phyloP scores from a whole-genome alignment of 176 grass and related monocot species.

The Avena insularis region DNA sequence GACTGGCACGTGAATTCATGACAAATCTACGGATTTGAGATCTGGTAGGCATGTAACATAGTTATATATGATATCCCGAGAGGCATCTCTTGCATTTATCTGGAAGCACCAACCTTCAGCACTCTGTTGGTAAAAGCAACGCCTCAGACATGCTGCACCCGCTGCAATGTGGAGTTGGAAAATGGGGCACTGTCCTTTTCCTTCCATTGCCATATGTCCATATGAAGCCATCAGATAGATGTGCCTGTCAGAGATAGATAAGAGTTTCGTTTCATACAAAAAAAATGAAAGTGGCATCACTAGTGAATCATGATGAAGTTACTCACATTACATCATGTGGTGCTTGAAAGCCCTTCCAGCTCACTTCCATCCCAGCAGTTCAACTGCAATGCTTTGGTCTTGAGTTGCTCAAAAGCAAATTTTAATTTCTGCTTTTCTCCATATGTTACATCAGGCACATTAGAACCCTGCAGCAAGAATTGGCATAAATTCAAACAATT shows the following conservation, averaged over 20 bases:
- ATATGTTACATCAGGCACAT: slow-evolving; percentile 44
- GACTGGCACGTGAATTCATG: neutral
- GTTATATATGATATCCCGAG: neutral
- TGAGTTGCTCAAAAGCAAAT: slow-evolving; percentile 59
- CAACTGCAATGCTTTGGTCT: slow-evolving; percentile 55
- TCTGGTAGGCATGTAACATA: neutral
- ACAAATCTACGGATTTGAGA: neutral
- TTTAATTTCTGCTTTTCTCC: slow-evolving; percentile 53
- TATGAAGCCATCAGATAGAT: neutral
- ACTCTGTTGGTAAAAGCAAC: neutral
- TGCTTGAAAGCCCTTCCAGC: slow-evolving; percentile 40
- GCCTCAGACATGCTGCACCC: neutral
- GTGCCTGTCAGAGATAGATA: slow-evolving; percentile 22
- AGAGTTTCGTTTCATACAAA: neutral
- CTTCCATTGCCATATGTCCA: neutral
- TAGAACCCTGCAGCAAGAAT: slow-evolving; percentile 44
- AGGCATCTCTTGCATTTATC: neutral
- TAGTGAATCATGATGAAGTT: neutral
- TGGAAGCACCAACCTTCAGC: neutral
- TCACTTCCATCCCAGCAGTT: slow-evolving; percentile 52
- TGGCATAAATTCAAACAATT: slow-evolving; percentile 12
- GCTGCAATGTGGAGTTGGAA: neutral
- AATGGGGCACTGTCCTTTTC: neutral
- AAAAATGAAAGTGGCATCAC: neutral
- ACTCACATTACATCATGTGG: slow-evolving; percentile 33